Base-by-base conservation (phyloP, 805 yeast genomes). In the Danielozyma ontarioensis region DNA sequence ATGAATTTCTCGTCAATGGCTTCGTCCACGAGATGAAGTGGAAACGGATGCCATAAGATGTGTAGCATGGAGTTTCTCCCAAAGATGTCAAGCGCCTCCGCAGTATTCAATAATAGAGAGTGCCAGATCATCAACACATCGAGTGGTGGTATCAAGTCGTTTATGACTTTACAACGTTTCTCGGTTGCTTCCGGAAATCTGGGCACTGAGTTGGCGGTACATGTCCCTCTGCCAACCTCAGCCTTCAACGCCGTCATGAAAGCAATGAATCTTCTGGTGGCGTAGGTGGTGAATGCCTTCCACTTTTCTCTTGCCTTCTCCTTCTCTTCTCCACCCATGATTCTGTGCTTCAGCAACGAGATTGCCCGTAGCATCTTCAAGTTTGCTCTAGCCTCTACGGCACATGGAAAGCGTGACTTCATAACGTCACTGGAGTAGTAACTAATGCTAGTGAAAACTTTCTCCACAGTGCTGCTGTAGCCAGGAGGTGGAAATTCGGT, bases 51-150 rank as follows among this genome's bases (percentile, higher is more conserved):
- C 8, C 8, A 6, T 10, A 19, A 19, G 22, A 19, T 6, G 22
- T 19, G 22, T 6, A 19, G 22, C 6, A 19, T 6, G 10, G 6
- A 6, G 10, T 19, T 19, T 19, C 22, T 19, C 10, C 8, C 22
- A 19, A 19, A 19, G 8, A 6, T 10, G 10, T 24, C 14, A 15
- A 10, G 6, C 21, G 12, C 23, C 16, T 8, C 15, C 14, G 7
- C 17, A 13, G 12, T 5, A 24, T 44, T 49, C 26, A 48, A 34
- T 24, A 44, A 30, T 33, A 48, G 47, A 12, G 49, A 28, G 36
- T 51, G 53, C 55, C 55, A 51, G 6, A 48, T 51, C 37, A 51
- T 34, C 5, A 49, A 14, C 12, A 51, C 36, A 38, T 51, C 55
- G 13, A 51, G 27, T 13, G 55, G 54, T 11, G 55, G 55, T n/a